phyloP scores from a whole-genome alignment of 176 grass and related monocot genomes.

The Thalia dealbata region DNA sequence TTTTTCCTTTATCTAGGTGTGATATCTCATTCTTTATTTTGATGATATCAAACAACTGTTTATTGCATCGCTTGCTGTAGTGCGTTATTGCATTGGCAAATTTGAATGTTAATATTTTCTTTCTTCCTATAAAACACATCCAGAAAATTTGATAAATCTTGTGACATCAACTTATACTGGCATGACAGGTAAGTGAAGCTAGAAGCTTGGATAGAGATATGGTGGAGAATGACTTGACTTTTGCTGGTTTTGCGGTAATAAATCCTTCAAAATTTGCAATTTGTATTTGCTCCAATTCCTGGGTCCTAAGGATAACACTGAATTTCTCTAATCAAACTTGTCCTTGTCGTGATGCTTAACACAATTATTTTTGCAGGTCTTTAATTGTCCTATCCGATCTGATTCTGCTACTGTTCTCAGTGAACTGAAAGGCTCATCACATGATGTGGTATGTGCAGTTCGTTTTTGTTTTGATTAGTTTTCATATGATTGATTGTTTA shows the following conservation, averaged over 20 bases:
- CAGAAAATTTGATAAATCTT: not conserved
- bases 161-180: constrained; percentile 11
- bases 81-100: not conserved
- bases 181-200: constrained; percentile 84
- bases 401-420: constrained; percentile 71
- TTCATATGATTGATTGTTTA: not conserved
- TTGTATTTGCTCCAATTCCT: constrained; percentile 1
- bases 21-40: not conserved
- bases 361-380: constrained; percentile 43
- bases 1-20: not conserved
- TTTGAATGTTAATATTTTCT: constrained; percentile 7
- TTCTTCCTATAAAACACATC: not conserved
- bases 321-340: not conserved
- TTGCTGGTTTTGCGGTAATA: constrained; percentile 95
- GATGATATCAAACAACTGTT: not conserved
- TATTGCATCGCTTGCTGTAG: not conserved
- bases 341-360: not conserved
- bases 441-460: constrained; percentile 79
- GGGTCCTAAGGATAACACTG: constrained; percentile 7
- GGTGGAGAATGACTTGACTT: constrained; percentile 68
- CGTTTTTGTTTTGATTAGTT: not conserved
- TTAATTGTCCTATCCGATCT: constrained; percentile 87
- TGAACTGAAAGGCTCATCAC: constrained; percentile 79
- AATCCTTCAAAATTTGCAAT: constrained; percentile 3
- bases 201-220: constrained; percentile 85